Conservation (phyloP, 768 basidiomycete genomes). For the Tylopilus balloui region DNA sequence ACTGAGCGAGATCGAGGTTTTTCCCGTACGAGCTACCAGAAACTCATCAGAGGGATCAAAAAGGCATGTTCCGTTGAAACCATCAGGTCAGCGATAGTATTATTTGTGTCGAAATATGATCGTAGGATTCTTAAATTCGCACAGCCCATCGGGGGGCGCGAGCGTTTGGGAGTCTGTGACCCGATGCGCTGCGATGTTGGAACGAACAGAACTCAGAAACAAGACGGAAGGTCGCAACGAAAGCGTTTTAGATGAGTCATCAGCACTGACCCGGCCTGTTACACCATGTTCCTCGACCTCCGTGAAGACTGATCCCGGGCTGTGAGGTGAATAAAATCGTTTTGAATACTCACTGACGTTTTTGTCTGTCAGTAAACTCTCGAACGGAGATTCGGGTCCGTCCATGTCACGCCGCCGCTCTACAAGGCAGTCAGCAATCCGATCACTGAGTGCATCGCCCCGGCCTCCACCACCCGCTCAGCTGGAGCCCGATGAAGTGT, state of each 20-base stretch:
- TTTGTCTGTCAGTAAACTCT: constrained; percentile 9
- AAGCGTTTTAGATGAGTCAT: neutral
- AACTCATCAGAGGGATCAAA: constrained; percentile 12
- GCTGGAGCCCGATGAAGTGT: constrained; percentile 64
- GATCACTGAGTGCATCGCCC: constrained; percentile 11
- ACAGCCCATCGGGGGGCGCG: constrained; percentile 15
- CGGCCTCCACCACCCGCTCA: constrained; percentile 31
- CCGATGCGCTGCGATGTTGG: constrained; percentile 13
- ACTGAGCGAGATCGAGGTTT: constrained; percentile 17
- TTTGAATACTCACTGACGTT: neutral
- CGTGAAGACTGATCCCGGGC: constrained; percentile 5
- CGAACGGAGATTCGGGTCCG: constrained; percentile 6
- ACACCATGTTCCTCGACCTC: constrained; percentile 21
- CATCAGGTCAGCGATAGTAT: constrained; percentile 14
- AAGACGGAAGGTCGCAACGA: neutral
- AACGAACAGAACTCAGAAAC: constrained; percentile 5
- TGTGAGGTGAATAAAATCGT: constrained; percentile 13
- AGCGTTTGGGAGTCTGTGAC: constrained; percentile 13
- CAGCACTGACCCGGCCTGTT: constrained; percentile 8
- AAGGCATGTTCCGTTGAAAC: neutral
- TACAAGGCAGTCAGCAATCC: constrained; percentile 31
- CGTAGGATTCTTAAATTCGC: neutral
- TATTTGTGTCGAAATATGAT: neutral
- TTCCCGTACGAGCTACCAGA: constrained; percentile 20
- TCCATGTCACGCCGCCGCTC: constrained; percentile 32